These are phyloP conservation scores for Pezicula radicicola DNA, from an alignment of 2,329 filamentous ascomycete genomes.

Conservation along the genomic window DNA sequence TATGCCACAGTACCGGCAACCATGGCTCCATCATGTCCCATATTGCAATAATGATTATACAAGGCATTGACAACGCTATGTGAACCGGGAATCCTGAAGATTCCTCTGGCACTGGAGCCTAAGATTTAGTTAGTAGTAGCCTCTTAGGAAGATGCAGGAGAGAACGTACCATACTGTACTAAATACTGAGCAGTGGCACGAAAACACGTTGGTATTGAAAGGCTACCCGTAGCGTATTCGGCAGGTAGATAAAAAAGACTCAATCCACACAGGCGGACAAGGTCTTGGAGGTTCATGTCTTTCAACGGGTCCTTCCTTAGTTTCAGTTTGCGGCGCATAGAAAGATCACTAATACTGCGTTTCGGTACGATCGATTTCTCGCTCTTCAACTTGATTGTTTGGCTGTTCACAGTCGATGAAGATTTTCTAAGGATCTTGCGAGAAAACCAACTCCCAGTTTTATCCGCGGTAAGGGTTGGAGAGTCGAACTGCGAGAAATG, in stretches of 20 bases:
- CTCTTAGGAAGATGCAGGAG: neutral
- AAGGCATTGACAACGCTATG: slow-evolving; percentile 49
- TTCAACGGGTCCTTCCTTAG: slow-evolving; percentile 43
- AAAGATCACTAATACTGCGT: slow-evolving; percentile 54
- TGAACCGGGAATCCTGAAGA: slow-evolving; percentile 64
- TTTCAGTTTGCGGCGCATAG: slow-evolving; percentile 42
- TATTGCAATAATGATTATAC: slow-evolving; percentile 61
- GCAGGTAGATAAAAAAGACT: slow-evolving; percentile 58
- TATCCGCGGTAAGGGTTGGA: slow-evolving; percentile 12
- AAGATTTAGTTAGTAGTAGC: slow-evolving; percentile 10
- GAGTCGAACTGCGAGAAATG: slow-evolving; percentile 7
- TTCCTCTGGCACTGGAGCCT: slow-evolving; percentile 44
- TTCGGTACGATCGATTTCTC: slow-evolving; percentile 36
- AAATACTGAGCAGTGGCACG: slow-evolving; percentile 65
- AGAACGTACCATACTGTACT: slow-evolving; percentile 51
- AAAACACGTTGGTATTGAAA: slow-evolving; percentile 63
- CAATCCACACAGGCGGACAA: slow-evolving; percentile 61
- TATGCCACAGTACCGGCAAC: slow-evolving; percentile 57
- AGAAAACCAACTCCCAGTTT: slow-evolving; percentile 34
- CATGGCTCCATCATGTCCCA: slow-evolving; percentile 40
- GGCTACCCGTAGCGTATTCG: slow-evolving; percentile 53
- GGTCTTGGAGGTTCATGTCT: slow-evolving; percentile 50
- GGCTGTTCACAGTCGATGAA: slow-evolving; percentile 26
- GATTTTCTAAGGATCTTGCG: slow-evolving; percentile 34
- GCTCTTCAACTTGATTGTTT: slow-evolving; percentile 23